A percentile compares a stretch with the other conserved stretches of the same genome.
phyloP scores from a whole-genome alignment of 768 basidiomycete genomes.

The Kwoniella europaea region DNA sequence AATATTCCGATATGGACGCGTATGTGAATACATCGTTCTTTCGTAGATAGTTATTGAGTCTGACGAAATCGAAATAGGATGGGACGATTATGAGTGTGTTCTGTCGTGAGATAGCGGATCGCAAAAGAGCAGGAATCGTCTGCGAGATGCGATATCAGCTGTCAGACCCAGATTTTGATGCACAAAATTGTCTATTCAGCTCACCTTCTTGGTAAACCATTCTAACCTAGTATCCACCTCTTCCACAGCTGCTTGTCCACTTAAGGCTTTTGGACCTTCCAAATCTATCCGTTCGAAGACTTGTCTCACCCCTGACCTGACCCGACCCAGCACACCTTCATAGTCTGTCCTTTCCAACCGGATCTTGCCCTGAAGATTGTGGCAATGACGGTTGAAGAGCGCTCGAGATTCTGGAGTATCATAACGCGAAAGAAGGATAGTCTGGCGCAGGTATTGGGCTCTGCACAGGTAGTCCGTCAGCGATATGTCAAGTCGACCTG shows the following conservation, averaged over 20 bases:
- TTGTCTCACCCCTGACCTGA: constrained; percentile 83
- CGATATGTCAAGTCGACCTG: background rate
- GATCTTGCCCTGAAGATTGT: constrained; percentile 84
- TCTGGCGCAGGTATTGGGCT: constrained; percentile 83
- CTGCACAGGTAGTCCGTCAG: constrained; percentile 59
- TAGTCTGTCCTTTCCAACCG: constrained; percentile 69
- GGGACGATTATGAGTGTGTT: constrained; percentile 90
- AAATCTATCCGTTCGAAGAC: constrained; percentile 61
- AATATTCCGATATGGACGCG: constrained; percentile 88
- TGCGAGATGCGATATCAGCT: constrained; percentile 48
- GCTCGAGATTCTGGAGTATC: constrained; percentile 87
- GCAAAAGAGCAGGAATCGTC: constrained; percentile 79
- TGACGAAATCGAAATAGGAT: constrained; percentile 94
- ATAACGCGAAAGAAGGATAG: constrained; percentile 81
- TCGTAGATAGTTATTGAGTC: constrained; percentile 82
- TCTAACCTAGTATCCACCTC: constrained; percentile 87
- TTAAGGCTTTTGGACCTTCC: constrained; percentile 25
- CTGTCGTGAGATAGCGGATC: constrained; percentile 89
- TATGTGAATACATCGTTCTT: constrained; percentile 74
- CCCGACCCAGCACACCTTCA: constrained; percentile 67
- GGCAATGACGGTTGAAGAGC: constrained; percentile 74
- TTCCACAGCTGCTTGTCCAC: constrained; percentile 64
- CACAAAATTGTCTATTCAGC: constrained; percentile 13
- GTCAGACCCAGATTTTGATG: background rate
- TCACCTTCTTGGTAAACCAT: constrained; percentile 82